Conservation (phyloP, 148 eudicot species). For the Fagopyrum homotropicum region DNA sequence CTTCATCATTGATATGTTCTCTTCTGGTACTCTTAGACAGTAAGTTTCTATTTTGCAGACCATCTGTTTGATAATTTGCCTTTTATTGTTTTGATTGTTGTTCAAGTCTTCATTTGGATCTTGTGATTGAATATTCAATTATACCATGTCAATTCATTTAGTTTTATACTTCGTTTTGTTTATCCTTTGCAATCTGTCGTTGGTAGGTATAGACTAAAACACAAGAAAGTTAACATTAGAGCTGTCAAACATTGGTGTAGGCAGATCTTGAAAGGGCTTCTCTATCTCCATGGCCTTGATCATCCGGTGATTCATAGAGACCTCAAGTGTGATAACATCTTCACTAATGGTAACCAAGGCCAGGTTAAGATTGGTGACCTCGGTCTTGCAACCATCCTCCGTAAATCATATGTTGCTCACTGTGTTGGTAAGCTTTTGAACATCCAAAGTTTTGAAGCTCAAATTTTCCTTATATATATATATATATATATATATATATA, state of each 20-base stretch:
- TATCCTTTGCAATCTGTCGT: background rate
- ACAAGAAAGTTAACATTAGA: constrained; percentile 14
- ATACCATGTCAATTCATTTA: background rate
- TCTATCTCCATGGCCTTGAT: constrained; percentile 15
- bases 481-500: too few species aligned
- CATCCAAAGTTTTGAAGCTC: background rate
- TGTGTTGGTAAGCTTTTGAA: constrained; percentile 14
- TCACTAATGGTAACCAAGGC: constrained; percentile 13
- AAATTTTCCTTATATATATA: background rate
- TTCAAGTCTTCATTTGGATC: background rate
- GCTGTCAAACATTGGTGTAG: constrained; percentile 16
- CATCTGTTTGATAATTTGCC: constrained; percentile 8
- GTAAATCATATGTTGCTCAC: constrained; percentile 13
- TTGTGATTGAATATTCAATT: background rate
- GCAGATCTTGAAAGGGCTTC: constrained; percentile 16
- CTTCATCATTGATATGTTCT: constrained; percentile 36
- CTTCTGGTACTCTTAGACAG: constrained; percentile 39
- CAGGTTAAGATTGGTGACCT: constrained; percentile 14
- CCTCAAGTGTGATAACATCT: constrained; percentile 16
- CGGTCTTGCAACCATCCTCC: constrained; percentile 12
- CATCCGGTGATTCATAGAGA: constrained; percentile 16
- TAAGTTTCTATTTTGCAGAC: constrained; percentile 14
- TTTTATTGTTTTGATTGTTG: background rate
- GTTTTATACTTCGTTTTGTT: background rate
- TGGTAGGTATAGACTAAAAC: constrained; percentile 13